Conservation (phyloP, 805 yeast genomes). For the Isabelozyma rhagii region DNA sequence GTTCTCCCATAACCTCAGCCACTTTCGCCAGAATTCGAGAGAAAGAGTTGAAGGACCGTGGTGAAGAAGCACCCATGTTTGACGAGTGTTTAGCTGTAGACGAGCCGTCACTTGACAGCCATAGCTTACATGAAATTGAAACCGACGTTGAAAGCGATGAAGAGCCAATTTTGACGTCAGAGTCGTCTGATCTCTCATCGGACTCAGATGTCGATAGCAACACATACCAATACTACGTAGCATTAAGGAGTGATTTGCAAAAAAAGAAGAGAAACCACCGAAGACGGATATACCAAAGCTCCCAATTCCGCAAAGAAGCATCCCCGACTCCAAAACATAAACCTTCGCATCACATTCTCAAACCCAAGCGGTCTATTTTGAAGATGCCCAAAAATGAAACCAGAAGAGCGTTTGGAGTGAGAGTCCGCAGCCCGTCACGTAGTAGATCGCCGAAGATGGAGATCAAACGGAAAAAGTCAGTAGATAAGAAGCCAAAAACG, state of each 20-base stretch:
- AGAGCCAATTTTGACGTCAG: constrained; percentile 5
- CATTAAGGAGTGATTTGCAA: constrained; percentile 11
- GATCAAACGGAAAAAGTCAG: not conserved
- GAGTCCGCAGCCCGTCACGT: not conserved
- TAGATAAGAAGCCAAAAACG: not conserved
- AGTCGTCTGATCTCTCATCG: constrained; percentile 9
- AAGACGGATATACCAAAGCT: not conserved
- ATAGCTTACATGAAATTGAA: constrained; percentile 1
- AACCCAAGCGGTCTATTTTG: constrained; percentile 41
- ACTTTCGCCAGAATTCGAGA: constrained; percentile 8
- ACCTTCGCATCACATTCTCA: constrained; percentile 39
- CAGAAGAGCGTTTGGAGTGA: not conserved
- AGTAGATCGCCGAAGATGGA: not conserved
- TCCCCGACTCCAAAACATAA: constrained; percentile 40
- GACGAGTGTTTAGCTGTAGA: constrained; percentile 8
- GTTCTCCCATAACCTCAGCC: constrained; percentile 29
- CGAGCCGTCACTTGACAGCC: constrained; percentile 6
- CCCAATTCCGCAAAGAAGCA: constrained; percentile 3
- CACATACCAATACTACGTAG: constrained; percentile 8
- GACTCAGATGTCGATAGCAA: constrained; percentile 3
- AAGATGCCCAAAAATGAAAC: constrained; percentile 14
- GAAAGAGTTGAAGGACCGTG: constrained; percentile 4
- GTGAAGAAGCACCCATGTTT: constrained; percentile 3
- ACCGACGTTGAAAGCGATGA: constrained; percentile 2
- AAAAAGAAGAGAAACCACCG: constrained; percentile 5